Evolutionary conservation across 2,329 filamentous ascomycete genomes (phyloP).

Genomic region (Neofusicoccum parvum): DNA sequence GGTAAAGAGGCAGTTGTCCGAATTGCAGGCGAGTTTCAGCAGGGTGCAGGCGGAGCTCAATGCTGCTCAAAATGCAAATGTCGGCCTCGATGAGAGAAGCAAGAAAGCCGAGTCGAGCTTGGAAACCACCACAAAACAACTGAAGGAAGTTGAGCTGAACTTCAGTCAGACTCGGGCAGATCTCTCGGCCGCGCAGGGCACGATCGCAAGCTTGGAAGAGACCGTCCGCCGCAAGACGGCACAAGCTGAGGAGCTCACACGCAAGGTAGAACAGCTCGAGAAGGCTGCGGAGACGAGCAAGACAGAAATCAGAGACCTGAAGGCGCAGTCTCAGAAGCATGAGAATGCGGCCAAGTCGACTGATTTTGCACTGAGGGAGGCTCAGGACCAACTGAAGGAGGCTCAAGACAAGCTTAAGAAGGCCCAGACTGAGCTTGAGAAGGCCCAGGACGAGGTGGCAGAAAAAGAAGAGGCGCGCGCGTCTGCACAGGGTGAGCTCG

Average conservation of each 20-base stretch:
- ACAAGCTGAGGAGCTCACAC: conserved; percentile 21
- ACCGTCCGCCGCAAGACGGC: conserved; percentile 25
- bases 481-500: conserved; percentile 46
- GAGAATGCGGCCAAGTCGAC: conserved; percentile 12
- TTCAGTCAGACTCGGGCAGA: conserved; percentile 5
- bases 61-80: conserved; percentile 22
- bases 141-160: conserved; percentile 19
- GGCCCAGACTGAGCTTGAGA: conserved; percentile 29
- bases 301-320: conserved; percentile 26
- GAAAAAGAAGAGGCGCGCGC: conserved; percentile 43
- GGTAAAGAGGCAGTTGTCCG: conserved; percentile 36
- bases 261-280: conserved; percentile 18
- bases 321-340: conserved; percentile 19
- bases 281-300: conserved; percentile 21
- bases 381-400: conserved; percentile 20
- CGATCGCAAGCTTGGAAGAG: conserved; percentile 24
- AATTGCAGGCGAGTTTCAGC: conserved; percentile 46
- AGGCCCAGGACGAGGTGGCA: conserved; percentile 30
- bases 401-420: conserved; percentile 32
- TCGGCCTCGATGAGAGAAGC: conserved; percentile 6
- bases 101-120: conserved; percentile 17
- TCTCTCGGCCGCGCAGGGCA: conserved; percentile 7
- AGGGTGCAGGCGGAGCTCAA: conserved; percentile 29
- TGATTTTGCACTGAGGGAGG: conserved; percentile 29
- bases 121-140: conserved; percentile 15